Conservation (phyloP, 345 rosid genomes). For the Pistacia integerrima region DNA sequence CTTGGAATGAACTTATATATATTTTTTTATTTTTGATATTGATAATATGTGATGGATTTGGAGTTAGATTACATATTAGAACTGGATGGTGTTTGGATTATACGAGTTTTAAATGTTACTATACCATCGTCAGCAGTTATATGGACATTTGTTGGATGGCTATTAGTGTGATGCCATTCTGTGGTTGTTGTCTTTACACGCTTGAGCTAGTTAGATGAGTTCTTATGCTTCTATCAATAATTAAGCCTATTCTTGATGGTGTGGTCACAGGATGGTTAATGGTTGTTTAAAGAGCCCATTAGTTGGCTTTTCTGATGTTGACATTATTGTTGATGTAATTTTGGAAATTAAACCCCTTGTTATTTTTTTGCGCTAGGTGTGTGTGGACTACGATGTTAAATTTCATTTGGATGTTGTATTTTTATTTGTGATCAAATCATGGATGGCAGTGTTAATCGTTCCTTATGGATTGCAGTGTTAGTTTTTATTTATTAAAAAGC, state of each 20-base stretch:
- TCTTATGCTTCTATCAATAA: neutral
- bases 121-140: constrained; percentile 11
- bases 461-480: neutral
- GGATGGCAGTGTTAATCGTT: neutral
- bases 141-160: constrained; percentile 9
- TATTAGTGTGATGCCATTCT: constrained; percentile 14
- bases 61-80: constrained; percentile 36
- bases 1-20: constrained; percentile 23
- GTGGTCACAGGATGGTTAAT: constrained; percentile 11
- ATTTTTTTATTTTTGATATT: constrained; percentile 10
- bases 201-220: constrained; percentile 17
- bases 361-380: neutral
- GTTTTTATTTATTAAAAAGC: neutral
- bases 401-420: neutral
- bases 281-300: neutral
- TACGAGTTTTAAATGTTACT: constrained; percentile 14
- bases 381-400: neutral
- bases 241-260: neutral
- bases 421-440: neutral
- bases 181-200: constrained; percentile 5
- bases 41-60: constrained; percentile 34
- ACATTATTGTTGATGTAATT: neutral
- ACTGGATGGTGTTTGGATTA: constrained; percentile 31
- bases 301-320: neutral
- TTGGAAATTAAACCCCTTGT: neutral